Evolutionary conservation across 139 green algal species (phyloP).

Genomic region (Micromonas pusilla): DNA sequence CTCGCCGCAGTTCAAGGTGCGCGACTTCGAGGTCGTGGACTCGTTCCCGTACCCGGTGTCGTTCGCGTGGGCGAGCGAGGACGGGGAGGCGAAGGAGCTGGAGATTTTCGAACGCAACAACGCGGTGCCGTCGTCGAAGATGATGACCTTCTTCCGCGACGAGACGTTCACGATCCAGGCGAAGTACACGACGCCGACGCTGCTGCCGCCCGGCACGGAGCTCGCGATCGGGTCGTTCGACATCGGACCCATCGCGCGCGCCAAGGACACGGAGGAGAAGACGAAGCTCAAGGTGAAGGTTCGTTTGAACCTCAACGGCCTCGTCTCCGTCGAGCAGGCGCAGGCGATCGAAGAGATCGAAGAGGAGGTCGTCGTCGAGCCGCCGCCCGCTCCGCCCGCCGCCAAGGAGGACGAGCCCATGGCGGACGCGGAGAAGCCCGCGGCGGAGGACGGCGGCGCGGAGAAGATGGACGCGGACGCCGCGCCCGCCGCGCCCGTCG

Average conservation of each 20-base stretch:
- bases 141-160: slow-evolving; percentile 80
- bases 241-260: slow-evolving; percentile 34
- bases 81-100: slow-evolving; percentile 25
- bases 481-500: neutral
- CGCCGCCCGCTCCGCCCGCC: slow-evolving; percentile 14
- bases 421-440: slow-evolving; percentile 38
- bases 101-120: slow-evolving; percentile 42
- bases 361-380: slow-evolving; percentile 69
- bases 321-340: slow-evolving; percentile 68
- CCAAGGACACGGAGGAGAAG: slow-evolving; percentile 10
- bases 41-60: slow-evolving; percentile 69
- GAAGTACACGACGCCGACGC: slow-evolving; percentile 46
- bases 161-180: slow-evolving; percentile 71
- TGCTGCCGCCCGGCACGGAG: slow-evolving; percentile 2
- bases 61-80: slow-evolving; percentile 60
- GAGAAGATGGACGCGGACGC: slow-evolving; percentile 40
- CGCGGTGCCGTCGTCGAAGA: slow-evolving; percentile 76
- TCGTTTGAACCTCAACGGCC: slow-evolving; percentile 82
- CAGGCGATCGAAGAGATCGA: slow-evolving; percentile 57
- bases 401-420: slow-evolving; percentile 18
- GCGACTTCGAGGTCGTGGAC: slow-evolving; percentile 95
- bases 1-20: slow-evolving; percentile 85
- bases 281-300: slow-evolving; percentile 56
- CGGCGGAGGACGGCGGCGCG: slow-evolving; percentile 18
- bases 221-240: slow-evolving; percentile 23